A percentile compares a stretch with the other conserved stretches of the same genome.
Evolutionary conservation across 805 yeast genomes (phyloP).

Genomic region (Candida argentea): DNA sequence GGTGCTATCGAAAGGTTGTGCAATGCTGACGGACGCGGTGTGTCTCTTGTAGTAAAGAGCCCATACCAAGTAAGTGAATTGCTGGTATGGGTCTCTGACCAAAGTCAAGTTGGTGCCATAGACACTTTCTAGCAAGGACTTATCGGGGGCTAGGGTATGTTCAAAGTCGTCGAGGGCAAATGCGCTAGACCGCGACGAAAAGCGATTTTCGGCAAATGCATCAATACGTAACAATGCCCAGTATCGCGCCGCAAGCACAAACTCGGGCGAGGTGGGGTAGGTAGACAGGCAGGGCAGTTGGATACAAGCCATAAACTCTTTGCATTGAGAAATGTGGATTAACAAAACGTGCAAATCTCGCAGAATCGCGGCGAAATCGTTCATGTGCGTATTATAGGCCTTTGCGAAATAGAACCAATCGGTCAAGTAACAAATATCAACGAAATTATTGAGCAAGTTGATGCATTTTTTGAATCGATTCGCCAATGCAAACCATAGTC

Average conservation of each 20-base stretch:
- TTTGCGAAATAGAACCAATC: slow-evolving; percentile 17
- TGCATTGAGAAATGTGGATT: slow-evolving; percentile 10
- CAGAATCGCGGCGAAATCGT: slow-evolving; percentile 14
- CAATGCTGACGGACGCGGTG: slow-evolving; percentile 2
- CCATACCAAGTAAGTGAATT: slow-evolving; percentile 8
- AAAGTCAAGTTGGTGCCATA: slow-evolving; percentile 8
- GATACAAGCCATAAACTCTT: slow-evolving; percentile 10
- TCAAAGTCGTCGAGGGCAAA: slow-evolving; percentile 15
- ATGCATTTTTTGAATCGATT: slow-evolving; percentile 10
- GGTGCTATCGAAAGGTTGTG: slow-evolving; percentile 6
- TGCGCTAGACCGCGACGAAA: slow-evolving; percentile 20
- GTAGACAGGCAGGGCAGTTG: too few relatives aligned
- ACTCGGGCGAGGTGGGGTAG: slow-evolving; percentile 7
- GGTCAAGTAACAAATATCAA: slow-evolving; percentile 15
- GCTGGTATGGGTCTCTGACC: slow-evolving; percentile 3
- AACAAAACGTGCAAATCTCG: slow-evolving; percentile 19
- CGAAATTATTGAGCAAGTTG: slow-evolving; percentile 10
- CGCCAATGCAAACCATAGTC: slow-evolving; percentile 9
- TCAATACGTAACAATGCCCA: too few relatives aligned
- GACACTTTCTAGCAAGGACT: slow-evolving; percentile 8
- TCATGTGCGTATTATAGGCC: slow-evolving; percentile 10
- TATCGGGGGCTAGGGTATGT: slow-evolving; percentile 16
- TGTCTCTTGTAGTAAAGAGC: slow-evolving; percentile 14
- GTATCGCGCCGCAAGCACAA: slow-evolving; percentile 9
- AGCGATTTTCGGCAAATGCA: too few relatives aligned